These are phyloP conservation scores for Rubus parviflorus DNA, from an alignment of 306 rosid species.

Conservation along the genomic window DNA sequence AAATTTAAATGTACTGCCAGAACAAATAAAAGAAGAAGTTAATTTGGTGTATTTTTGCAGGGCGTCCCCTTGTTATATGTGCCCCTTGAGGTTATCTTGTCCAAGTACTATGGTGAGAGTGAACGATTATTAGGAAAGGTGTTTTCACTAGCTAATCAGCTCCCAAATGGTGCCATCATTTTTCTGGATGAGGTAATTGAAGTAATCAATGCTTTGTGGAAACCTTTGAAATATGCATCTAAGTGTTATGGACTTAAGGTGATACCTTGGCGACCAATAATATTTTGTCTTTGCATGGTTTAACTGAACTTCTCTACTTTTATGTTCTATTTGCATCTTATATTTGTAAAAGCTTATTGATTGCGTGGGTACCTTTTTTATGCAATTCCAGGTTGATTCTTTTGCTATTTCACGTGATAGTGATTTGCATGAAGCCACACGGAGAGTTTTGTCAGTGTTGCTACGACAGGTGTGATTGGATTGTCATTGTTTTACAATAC, in stretches of 20 bases:
- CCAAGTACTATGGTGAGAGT: constrained; percentile 90
- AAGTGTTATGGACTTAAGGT: neutral
- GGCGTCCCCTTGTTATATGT: constrained; percentile 82
- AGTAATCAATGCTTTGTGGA: constrained; percentile 2
- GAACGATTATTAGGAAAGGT: constrained; percentile 77
- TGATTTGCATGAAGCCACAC: constrained; percentile 91
- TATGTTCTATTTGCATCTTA: neutral
- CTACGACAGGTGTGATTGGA: constrained; percentile 52
- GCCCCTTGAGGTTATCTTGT: constrained; percentile 82
- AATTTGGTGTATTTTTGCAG: constrained; percentile 46
- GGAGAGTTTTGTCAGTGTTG: constrained; percentile 67
- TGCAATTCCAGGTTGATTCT: constrained; percentile 60
- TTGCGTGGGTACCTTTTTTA: neutral
- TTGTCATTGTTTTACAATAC: neutral
- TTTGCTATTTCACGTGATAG: constrained; percentile 80
- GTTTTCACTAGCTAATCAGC: constrained; percentile 74
- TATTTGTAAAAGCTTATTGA: neutral
- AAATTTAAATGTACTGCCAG: neutral
- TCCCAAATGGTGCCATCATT: constrained; percentile 79
- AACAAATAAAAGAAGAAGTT: neutral
- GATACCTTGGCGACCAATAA: neutral
- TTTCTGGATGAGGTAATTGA: constrained; percentile 79
- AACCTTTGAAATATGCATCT: neutral
- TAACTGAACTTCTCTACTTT: neutral
- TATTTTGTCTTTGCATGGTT: neutral